Evolutionary conservation across 306 rosid genomes (phyloP).

Genomic region (Trichosanthes truncata): DNA sequence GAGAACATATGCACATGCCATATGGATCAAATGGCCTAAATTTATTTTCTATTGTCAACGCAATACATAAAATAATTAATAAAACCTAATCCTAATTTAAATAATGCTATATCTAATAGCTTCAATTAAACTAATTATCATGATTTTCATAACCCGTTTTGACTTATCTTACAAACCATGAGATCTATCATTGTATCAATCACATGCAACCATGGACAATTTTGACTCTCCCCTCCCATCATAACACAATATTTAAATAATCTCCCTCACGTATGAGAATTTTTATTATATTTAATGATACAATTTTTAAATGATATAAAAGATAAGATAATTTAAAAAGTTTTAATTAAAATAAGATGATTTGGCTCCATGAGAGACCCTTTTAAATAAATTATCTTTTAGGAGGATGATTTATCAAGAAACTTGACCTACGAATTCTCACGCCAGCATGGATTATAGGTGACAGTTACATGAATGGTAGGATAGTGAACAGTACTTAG

Average conservation of each 20-base stretch:
- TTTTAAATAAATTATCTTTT: neutral
- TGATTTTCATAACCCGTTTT: neutral
- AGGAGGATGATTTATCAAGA: neutral
- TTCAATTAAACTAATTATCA: neutral
- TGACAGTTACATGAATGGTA: too few species aligned
- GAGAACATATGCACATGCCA: constrained; percentile 7
- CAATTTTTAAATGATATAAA: too few species aligned
- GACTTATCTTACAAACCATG: neutral
- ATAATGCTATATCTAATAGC: neutral
- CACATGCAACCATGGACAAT: neutral
- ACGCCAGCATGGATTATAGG: too few species aligned
- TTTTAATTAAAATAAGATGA: neutral
- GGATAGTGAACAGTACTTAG: too few species aligned
- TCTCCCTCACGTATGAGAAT: neutral
- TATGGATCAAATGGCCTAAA: neutral
- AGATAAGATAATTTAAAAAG: neutral
- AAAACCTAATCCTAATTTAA: neutral
- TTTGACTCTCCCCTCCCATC: neutral
- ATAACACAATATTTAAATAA: neutral
- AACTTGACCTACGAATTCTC: neutral
- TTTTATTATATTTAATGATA: neutral
- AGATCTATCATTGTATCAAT: neutral
- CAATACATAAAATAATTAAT: neutral
- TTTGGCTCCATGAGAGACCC: neutral
- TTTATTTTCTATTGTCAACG: neutral